These are phyloP conservation scores for Boletellus sp. DNA, from an alignment of 768 basidiomycete genomes.

Conservation along the genomic window DNA sequence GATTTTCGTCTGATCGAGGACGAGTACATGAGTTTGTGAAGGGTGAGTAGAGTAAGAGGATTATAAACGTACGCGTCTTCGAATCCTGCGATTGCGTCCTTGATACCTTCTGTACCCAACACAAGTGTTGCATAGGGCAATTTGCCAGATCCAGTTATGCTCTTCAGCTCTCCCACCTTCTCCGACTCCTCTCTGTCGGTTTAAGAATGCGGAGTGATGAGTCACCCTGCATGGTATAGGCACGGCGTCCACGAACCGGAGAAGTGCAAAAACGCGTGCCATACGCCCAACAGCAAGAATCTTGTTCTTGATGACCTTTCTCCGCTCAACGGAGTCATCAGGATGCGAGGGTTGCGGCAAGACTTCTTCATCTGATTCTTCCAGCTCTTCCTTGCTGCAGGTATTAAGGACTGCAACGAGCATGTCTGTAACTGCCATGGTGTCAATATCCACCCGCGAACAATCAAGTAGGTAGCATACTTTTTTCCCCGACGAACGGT, in stretches of 20 bases:
- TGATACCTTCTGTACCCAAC: constrained; percentile 90
- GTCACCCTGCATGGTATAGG: background rate
- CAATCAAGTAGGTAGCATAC: constrained; percentile 38
- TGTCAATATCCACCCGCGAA: constrained; percentile 2
- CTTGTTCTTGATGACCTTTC: constrained; percentile 96
- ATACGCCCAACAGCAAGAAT: constrained; percentile 96
- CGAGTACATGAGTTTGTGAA: background rate
- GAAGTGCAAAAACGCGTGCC: constrained; percentile 91
- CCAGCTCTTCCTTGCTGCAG: constrained; percentile 94
- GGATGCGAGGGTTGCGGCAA: constrained; percentile 35
- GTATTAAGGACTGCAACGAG: constrained; percentile 93
- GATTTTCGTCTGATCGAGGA: constrained; percentile 72
- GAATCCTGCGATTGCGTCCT: constrained; percentile 88
- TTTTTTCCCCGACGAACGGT: constrained; percentile 98
- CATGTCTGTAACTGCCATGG: constrained; percentile 88
- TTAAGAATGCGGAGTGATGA: background rate
- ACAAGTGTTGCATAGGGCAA: constrained; percentile 83
- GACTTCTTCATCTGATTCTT: constrained; percentile 60
- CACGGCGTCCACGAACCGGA: constrained; percentile 67
- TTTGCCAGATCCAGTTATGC: constrained; percentile 70
- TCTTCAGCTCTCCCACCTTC: constrained; percentile 95
- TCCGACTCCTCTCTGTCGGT: constrained; percentile 88
- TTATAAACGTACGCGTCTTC: constrained; percentile 81
- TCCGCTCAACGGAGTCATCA: constrained; percentile 63
- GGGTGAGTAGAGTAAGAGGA: background rate